Evolutionary conservation across 768 basidiomycete genomes (phyloP).

Genomic region (Trametes gibbosa): DNA sequence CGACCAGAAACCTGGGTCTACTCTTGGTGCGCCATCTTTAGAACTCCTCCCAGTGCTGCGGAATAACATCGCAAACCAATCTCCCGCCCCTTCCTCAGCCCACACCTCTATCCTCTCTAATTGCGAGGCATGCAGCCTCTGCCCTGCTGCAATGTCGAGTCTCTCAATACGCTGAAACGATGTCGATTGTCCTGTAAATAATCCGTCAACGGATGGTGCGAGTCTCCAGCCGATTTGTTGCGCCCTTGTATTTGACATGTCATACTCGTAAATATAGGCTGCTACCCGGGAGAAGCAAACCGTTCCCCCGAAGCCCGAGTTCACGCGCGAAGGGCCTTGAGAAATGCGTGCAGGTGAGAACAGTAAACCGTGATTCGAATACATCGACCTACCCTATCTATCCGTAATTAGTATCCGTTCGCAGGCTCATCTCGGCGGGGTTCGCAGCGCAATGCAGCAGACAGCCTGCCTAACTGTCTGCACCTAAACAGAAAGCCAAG

Average conservation of each 20-base stretch:
- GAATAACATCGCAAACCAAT: neutral
- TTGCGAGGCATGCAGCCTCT: too few species aligned
- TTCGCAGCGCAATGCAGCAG: neutral
- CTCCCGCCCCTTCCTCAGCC: too few species aligned
- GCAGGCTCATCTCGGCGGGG: neutral
- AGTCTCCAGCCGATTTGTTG: too few species aligned
- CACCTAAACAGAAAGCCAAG: neutral
- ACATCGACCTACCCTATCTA: neutral
- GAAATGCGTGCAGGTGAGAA: slow-evolving; percentile 3
- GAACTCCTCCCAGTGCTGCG: neutral
- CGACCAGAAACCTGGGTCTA: neutral
- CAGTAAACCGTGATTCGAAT: neutral
- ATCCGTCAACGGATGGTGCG: neutral
- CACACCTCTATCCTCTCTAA: neutral
- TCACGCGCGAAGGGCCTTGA: neutral
- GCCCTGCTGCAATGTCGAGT: too few species aligned
- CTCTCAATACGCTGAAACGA: too few species aligned
- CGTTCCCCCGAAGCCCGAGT: neutral
- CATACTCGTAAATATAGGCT: neutral
- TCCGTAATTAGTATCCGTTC: neutral
- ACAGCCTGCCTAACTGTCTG: too few species aligned
- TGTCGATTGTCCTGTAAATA: neutral
- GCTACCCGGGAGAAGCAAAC: neutral
- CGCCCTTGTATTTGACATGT: neutral
- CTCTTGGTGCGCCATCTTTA: neutral